These are phyloP conservation scores for Ophiosphaerella narmari DNA, from an alignment of 2,329 filamentous ascomycete genomes.

Conservation along the genomic window DNA sequence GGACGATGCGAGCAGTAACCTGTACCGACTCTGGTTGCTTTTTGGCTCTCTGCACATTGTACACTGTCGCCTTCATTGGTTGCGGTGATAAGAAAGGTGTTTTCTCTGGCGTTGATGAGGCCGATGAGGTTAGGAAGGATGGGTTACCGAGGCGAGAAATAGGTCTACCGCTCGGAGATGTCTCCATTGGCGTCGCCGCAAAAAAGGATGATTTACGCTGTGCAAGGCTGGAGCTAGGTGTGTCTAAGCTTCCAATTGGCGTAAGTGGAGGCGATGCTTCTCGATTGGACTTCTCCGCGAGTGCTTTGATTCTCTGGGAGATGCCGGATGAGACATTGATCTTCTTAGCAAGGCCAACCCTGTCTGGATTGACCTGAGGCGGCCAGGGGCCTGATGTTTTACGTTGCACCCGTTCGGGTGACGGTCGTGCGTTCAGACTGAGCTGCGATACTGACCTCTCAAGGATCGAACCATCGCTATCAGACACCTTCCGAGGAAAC, in stretches of 20 bases:
- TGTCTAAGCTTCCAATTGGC: slow-evolving; percentile 26
- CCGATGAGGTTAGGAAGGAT: slow-evolving; percentile 31
- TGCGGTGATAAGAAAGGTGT: slow-evolving; percentile 20
- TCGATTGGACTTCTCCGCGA: slow-evolving; percentile 74
- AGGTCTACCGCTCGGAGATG: slow-evolving; percentile 30
- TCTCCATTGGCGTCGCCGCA: slow-evolving; percentile 37
- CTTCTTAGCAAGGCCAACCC: slow-evolving; percentile 63
- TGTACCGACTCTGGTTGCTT: slow-evolving; percentile 75
- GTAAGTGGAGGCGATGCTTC: slow-evolving; percentile 40
- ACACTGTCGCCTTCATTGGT: slow-evolving; percentile 39
- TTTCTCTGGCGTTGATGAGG: slow-evolving; percentile 34
- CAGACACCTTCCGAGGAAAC: slow-evolving; percentile 49
- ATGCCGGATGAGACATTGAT: slow-evolving; percentile 87
- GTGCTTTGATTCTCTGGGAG: slow-evolving; percentile 89
- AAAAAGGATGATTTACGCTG: slow-evolving; percentile 48
- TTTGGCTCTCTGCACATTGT: slow-evolving; percentile 47
- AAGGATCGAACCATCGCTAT: slow-evolving; percentile 29
- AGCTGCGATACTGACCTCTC: slow-evolving; percentile 46
- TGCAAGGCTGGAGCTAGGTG: slow-evolving; percentile 36
- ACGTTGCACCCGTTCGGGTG: slow-evolving; percentile 34
- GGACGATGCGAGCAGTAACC: slow-evolving; percentile 82
- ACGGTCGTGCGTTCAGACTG: slow-evolving; percentile 27
- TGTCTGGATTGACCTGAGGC: slow-evolving; percentile 30
- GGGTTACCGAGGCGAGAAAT: slow-evolving; percentile 37
- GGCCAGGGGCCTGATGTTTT: slow-evolving; percentile 42